Conservation (phyloP, 1,284 basidiomycete genomes). For the Thecaphora thlaspeos region DNA sequence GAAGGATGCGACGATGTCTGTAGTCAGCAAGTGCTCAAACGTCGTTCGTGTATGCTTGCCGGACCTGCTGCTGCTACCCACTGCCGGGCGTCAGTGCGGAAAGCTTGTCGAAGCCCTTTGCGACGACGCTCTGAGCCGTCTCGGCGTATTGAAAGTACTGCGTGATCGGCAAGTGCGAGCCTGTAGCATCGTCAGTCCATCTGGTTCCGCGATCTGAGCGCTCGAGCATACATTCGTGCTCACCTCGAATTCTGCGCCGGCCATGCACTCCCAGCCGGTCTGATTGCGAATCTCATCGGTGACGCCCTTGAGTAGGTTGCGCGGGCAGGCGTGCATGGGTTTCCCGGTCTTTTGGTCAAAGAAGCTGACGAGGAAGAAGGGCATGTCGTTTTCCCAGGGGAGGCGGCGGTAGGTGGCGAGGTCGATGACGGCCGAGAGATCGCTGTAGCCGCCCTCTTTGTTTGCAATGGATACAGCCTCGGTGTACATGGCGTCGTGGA, state of each 20-base stretch:
- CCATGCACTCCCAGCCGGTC: conserved; percentile 59
- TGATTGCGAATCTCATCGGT: conserved; percentile 59
- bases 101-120: conserved; percentile 76
- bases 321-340: conserved; percentile 76
- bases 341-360: conserved; percentile 64
- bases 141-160: conserved; percentile 93
- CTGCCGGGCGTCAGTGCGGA: conserved; percentile 81
- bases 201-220: too few species aligned
- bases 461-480: conserved; percentile 86
- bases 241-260: conserved; percentile 77
- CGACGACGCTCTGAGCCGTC: conserved; percentile 70
- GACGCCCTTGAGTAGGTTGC: conserved; percentile 72
- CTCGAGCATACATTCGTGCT: conserved; percentile 66
- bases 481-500: conserved; percentile 63
- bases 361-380: conserved; percentile 90
- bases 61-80: too few species aligned
- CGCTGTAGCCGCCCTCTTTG: conserved; percentile 83
- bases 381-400: conserved; percentile 86
- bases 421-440: conserved; percentile 80
- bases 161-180: neutral
- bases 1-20: too few species aligned
- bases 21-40: too few species aligned
- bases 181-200: too few species aligned
- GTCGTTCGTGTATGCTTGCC: too few species aligned
- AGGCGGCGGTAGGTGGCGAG: conserved; percentile 76